These are phyloP conservation scores for Crotalaria pallida DNA, from an alignment of 306 rosid genomes.

Conservation along the genomic window DNA sequence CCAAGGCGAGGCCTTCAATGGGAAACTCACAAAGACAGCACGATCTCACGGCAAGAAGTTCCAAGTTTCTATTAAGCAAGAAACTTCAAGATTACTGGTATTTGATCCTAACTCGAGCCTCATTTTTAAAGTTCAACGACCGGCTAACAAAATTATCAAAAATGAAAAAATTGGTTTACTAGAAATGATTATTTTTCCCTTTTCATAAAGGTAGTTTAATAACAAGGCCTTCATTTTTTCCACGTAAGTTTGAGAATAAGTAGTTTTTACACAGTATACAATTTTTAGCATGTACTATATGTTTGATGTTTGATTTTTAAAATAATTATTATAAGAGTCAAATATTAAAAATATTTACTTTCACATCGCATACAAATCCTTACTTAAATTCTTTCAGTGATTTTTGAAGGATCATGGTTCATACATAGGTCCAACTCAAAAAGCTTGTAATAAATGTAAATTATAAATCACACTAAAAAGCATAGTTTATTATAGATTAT, in stretches of 20 bases:
- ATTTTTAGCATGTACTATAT: too few relatives aligned
- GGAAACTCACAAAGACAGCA: conserved; percentile 87
- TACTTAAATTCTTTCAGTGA: too few relatives aligned
- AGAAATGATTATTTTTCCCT: neutral
- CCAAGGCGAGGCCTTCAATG: conserved; percentile 90
- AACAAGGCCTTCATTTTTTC: neutral
- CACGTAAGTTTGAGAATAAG: too few relatives aligned
- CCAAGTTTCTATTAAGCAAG: conserved; percentile 84
- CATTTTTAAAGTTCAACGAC: neutral
- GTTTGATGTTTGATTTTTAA: too few relatives aligned
- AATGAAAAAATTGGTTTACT: too few relatives aligned
- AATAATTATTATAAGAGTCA: too few relatives aligned
- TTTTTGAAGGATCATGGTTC: too few relatives aligned
- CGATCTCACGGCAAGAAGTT: conserved; percentile 92
- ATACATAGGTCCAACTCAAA: neutral
- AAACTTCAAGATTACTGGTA: conserved; percentile 92
- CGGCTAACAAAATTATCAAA: neutral
- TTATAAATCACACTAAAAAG: neutral
- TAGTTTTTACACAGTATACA: too few relatives aligned
- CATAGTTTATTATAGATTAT: neutral
- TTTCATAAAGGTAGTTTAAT: neutral
- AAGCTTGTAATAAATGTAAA: neutral
- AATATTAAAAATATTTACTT: too few relatives aligned
- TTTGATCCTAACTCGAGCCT: neutral
- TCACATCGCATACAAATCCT: neutral